phyloP scores from a whole-genome alignment of 805 yeast species.

The Zygoascus biomembranicola region DNA sequence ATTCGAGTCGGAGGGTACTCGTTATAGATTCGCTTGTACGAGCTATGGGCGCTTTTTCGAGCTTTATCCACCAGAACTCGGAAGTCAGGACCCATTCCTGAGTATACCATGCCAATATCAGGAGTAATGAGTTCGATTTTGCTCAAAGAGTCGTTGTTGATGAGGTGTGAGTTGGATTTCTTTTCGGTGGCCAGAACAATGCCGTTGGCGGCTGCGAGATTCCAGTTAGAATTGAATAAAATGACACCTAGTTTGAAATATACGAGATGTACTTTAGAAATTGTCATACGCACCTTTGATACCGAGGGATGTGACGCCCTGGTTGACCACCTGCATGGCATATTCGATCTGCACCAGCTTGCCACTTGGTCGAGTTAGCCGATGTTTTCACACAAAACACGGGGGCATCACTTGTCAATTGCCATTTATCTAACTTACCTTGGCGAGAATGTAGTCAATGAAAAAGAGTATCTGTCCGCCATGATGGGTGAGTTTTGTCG shows the following conservation, averaged over 20 bases:
- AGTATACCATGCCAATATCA: conserved; percentile 90
- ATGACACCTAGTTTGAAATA: neutral
- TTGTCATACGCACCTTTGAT: conserved; percentile 41
- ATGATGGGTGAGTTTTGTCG: conserved; percentile 31
- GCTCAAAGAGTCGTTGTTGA: conserved; percentile 63
- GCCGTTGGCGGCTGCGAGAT: conserved; percentile 69
- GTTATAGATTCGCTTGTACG: conserved; percentile 86
- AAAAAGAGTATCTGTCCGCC: conserved; percentile 98
- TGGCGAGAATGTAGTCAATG: conserved; percentile 95
- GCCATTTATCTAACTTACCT: conserved; percentile 42
- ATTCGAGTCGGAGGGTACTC: conserved; percentile 96
- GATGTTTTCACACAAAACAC: neutral
- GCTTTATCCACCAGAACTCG: conserved; percentile 91
- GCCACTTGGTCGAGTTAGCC: conserved; percentile 47
- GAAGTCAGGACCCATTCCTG: conserved; percentile 99
- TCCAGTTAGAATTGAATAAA: neutral
- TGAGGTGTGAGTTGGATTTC: conserved; percentile 71
- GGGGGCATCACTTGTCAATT: neutral
- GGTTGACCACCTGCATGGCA: conserved; percentile 94
- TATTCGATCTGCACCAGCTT: conserved; percentile 96
- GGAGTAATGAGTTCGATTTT: conserved; percentile 86
- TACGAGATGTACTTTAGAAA: too few species aligned
- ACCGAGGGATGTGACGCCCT: conserved; percentile 95
- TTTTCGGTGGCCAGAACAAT: conserved; percentile 95
- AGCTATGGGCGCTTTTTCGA: conserved; percentile 85